Base-by-base conservation (phyloP, 108 stramenopile genomes). In the Pelagomonas calceolata region DNA sequence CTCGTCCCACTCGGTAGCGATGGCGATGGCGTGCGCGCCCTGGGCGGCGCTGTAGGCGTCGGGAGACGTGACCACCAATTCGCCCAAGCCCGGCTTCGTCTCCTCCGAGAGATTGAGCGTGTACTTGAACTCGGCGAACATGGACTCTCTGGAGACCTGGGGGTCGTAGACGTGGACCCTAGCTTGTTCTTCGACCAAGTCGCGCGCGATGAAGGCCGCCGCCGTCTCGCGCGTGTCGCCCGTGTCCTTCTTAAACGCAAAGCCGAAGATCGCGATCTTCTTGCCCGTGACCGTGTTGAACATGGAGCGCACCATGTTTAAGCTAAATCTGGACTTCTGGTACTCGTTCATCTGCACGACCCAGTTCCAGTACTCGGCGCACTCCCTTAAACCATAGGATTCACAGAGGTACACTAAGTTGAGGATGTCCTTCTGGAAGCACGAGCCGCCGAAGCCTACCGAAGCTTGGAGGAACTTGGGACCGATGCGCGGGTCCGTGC, bases 381-480 rank as follows among this genome's bases (percentile, higher is more conserved):
- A 96, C 77, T 95, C 96, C 65, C 89, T 70, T 66, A 99, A 81
- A 16, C 98, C 98, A 72, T 94, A 95, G 34, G 91, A 90, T 79
- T 99, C 95, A 78, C 96, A 97, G 66, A 99, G 85, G 86, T 99
- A 99, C 64, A 99, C 98, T 70, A 99, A 82, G 87, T 99, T 99
- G 63, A 99, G 92, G 70, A 99, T 96, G 78, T 99, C 98, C 83
- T 99, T 99, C 85, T 98, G 95, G 92, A 99, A 99, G 88, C 98
- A 99, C 16, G 90, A 91, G 65, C 98, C 98, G 67, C 98, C 98
- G 76, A 98, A 98, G 32, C 98, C 98, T 44, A 99, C 95, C 1
- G 93, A 94, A 73, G 96, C 82, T 76, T 94, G 88, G 75, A 99
- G 88, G 84, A 99, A 99, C 36, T 93, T 86, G 77, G 88, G 87